phyloP scores from a whole-genome alignment of 1,284 basidiomycete species.

The Fomitopsis betulina region DNA sequence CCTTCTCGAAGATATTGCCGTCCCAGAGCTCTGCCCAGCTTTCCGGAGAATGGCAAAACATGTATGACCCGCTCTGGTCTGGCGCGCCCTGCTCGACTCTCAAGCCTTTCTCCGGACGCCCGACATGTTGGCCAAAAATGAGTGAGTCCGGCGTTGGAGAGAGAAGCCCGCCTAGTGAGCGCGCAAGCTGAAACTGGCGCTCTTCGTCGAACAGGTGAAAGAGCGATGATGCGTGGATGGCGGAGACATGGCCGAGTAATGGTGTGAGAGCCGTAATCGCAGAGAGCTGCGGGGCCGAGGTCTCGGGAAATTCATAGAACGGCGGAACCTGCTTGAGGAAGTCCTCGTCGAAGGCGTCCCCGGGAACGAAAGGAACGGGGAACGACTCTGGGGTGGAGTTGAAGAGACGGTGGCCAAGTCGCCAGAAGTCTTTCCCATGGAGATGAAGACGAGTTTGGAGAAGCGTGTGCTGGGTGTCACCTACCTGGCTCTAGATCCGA shows the following conservation, averaged over 20 bases:
- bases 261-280: conserved; percentile 34
- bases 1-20: conserved; percentile 31
- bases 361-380: conserved; percentile 39
- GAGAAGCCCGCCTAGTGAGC: conserved; percentile 33
- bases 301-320: conserved; percentile 19
- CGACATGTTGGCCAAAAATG: conserved; percentile 30
- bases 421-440: conserved; percentile 6
- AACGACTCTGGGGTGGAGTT: conserved; percentile 32
- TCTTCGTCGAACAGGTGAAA: conserved; percentile 47
- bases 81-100: not conserved
- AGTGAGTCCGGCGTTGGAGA: conserved; percentile 29
- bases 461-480: conserved; percentile 15
- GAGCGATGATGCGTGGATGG: conserved; percentile 41
- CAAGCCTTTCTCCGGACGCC: conserved; percentile 17
- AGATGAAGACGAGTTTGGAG: conserved; percentile 14
- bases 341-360: conserved; percentile 37
- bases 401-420: conserved; percentile 20
- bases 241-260: conserved; percentile 38
- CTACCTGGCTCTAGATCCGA: conserved; percentile 25
- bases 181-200: conserved; percentile 34
- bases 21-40: conserved; percentile 38
- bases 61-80: not conserved
- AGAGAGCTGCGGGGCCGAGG: conserved; percentile 26
- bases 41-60: conserved; percentile 30
- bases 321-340: conserved; percentile 29